Conservation (phyloP, 1,284 basidiomycete genomes). For the Ustilago crameri region DNA sequence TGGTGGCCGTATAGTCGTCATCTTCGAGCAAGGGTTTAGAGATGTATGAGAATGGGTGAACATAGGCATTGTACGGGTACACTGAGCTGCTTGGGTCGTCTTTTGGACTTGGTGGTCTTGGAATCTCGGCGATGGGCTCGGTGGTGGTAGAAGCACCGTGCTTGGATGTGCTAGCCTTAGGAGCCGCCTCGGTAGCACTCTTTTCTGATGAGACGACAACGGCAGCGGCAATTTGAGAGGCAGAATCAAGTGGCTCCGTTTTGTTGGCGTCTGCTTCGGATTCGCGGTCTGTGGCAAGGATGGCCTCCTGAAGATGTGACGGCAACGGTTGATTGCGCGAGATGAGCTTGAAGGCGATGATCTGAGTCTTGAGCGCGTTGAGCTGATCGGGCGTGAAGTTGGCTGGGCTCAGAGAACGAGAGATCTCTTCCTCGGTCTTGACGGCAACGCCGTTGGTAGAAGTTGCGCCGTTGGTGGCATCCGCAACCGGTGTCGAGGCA, state of each 20-base stretch:
- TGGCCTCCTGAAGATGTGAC: slow-evolving; percentile 80
- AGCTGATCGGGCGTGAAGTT: slow-evolving; percentile 81
- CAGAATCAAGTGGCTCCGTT: slow-evolving; percentile 72
- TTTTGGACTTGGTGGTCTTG: slow-evolving; percentile 50
- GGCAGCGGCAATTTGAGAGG: slow-evolving; percentile 82
- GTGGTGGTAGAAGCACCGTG: slow-evolving; percentile 23
- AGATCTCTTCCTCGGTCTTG: slow-evolving; percentile 41
- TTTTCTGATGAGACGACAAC: slow-evolving; percentile 68
- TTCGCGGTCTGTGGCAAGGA: slow-evolving; percentile 70
- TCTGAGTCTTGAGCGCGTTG: slow-evolving; percentile 84
- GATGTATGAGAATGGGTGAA: slow-evolving; percentile 79
- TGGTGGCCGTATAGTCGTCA: slow-evolving; percentile 71
- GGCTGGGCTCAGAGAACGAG: slow-evolving; percentile 48
- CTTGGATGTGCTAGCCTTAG: slow-evolving; percentile 24
- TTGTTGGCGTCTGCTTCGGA: slow-evolving; percentile 70
- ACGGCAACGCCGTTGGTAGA: slow-evolving; percentile 36
- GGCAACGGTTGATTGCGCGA: slow-evolving; percentile 83
- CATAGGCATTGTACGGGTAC: slow-evolving; percentile 95
- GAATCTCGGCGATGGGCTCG: slow-evolving; percentile 53
- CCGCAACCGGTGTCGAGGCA: slow-evolving; percentile 24
- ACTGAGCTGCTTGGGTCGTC: slow-evolving; percentile 83
- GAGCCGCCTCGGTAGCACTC: slow-evolving; percentile 75
- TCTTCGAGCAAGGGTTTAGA: slow-evolving; percentile 58
- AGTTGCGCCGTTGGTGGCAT: slow-evolving; percentile 18
- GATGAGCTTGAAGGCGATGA: slow-evolving; percentile 87